Conservation (phyloP, 2,329 filamentous ascomycete species). For the Fusarium mangiferae region DNA sequence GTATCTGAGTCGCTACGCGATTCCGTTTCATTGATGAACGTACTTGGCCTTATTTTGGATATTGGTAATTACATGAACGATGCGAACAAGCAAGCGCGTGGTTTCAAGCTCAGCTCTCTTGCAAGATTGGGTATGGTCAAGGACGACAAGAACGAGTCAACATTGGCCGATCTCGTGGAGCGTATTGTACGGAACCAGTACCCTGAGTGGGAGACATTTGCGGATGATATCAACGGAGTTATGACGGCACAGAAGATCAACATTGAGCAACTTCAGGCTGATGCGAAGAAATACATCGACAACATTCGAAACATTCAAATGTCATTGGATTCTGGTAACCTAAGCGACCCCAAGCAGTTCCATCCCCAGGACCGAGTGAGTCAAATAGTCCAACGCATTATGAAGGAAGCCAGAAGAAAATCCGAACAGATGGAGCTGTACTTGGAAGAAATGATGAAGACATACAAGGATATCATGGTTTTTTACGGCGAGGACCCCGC, state of each 20-base stretch:
- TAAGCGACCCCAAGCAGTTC: conserved; percentile 97
- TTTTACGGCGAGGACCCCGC: conserved; percentile 95
- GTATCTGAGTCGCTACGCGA: conserved; percentile 92
- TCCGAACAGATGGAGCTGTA: conserved; percentile 96
- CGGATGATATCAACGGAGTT: conserved; percentile 84
- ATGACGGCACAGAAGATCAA: conserved; percentile 88
- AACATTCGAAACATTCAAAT: conserved; percentile 94
- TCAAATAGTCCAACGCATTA: conserved; percentile 88
- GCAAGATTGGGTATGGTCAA: conserved; percentile 96
- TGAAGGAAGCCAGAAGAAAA: conserved; percentile 97
- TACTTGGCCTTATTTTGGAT: conserved; percentile 93
- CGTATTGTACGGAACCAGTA: conserved; percentile 97
- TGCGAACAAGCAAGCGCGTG: conserved; percentile 95
- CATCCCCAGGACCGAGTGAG: conserved; percentile 96
- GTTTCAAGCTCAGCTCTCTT: conserved; percentile 97
- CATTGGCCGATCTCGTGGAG: conserved; percentile 94
- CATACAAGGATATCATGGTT: conserved; percentile 93
- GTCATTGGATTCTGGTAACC: conserved; percentile 90
- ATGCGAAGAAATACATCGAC: conserved; percentile 92
- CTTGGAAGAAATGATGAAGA: conserved; percentile 89
- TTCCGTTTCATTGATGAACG: conserved; percentile 94
- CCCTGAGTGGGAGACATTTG: conserved; percentile 91
- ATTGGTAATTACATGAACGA: conserved; percentile 99
- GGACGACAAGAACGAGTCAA: conserved; percentile 98
- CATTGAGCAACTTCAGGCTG: conserved; percentile 87